A percentile compares a stretch with the other conserved stretches of the same genome.
Conservation (phyloP, 2,329 filamentous ascomycete genomes). For the Thielaviopsis punctulata region DNA sequence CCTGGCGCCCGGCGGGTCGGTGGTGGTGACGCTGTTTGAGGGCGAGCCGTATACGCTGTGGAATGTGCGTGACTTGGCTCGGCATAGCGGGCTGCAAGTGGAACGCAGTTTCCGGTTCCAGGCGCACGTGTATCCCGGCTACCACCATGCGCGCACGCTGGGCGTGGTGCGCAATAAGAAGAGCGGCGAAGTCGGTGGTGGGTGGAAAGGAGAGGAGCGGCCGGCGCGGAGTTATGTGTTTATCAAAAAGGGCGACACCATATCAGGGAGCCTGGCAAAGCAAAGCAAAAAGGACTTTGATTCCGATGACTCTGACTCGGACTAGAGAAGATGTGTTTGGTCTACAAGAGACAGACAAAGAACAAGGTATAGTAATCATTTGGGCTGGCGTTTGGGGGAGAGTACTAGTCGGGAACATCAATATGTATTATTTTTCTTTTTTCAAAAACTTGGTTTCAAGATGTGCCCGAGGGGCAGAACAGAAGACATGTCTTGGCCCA, state of each 20-base stretch:
- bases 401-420: background rate
- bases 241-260: slow-evolving; percentile 37
- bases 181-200: slow-evolving; percentile 25
- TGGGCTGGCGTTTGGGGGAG: background rate
- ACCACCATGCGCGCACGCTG: slow-evolving; percentile 55
- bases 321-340: slow-evolving; percentile 1
- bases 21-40: slow-evolving; percentile 82
- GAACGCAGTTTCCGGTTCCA: slow-evolving; percentile 54
- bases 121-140: slow-evolving; percentile 51
- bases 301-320: slow-evolving; percentile 17
- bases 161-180: slow-evolving; percentile 40
- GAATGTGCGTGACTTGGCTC: slow-evolving; percentile 77
- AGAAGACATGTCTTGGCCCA: background rate
- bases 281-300: slow-evolving; percentile 20
- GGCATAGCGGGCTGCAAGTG: slow-evolving; percentile 57
- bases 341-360: background rate
- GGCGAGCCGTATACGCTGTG: slow-evolving; percentile 88
- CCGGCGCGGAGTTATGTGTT: slow-evolving; percentile 44
- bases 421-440: no score
- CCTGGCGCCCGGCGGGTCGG: slow-evolving; percentile 32
- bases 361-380: background rate
- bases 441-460: background rate
- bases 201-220: slow-evolving; percentile 26
- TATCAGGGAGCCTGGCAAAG: slow-evolving; percentile 16
- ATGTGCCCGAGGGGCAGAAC: background rate